phyloP scores from a whole-genome alignment of 768 basidiomycete species.

The Cystofilobasidium bisporidii region DNA sequence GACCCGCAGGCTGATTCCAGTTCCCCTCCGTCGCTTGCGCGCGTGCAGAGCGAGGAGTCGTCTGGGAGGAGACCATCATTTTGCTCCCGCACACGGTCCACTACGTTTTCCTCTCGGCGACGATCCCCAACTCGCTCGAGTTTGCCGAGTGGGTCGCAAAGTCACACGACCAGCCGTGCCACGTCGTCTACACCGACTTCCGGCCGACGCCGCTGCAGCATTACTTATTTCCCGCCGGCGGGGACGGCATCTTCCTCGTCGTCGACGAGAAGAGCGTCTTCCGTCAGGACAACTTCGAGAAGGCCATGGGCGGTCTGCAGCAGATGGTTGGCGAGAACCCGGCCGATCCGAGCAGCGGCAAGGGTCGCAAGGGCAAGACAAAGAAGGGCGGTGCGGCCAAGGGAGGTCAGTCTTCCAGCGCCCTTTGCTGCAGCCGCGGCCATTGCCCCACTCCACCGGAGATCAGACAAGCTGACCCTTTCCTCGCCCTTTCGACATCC shows the following conservation, averaged over 20 bases:
- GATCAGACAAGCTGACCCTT: too few species aligned
- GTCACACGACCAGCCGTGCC: conserved; percentile 93
- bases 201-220: conserved; percentile 96
- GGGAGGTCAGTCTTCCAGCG: conserved; percentile 47
- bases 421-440: too few species aligned
- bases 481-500: too few species aligned
- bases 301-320: conserved; percentile 90
- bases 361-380: conserved; percentile 66
- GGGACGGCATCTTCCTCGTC: conserved; percentile 92
- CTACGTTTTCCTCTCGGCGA: conserved; percentile 97
- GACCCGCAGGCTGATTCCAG: too few species aligned
- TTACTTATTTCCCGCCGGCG: conserved; percentile 92
- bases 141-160: conserved; percentile 99
- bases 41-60: conserved; percentile 90
- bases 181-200: conserved; percentile 98
- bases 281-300: conserved; percentile 91
- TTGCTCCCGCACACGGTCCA: conserved; percentile 90
- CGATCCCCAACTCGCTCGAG: conserved; percentile 98
- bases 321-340: conserved; percentile 71
- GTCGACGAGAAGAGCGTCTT: conserved; percentile 99
- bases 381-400: conserved; percentile 90
- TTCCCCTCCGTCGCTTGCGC: too few species aligned
- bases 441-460: too few species aligned
- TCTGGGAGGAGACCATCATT: conserved; percentile 93
- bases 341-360: conserved; percentile 25